These are phyloP conservation scores for Biscogniauxia sp. DNA, from an alignment of 2,329 filamentous ascomycete species.

Conservation along the genomic window DNA sequence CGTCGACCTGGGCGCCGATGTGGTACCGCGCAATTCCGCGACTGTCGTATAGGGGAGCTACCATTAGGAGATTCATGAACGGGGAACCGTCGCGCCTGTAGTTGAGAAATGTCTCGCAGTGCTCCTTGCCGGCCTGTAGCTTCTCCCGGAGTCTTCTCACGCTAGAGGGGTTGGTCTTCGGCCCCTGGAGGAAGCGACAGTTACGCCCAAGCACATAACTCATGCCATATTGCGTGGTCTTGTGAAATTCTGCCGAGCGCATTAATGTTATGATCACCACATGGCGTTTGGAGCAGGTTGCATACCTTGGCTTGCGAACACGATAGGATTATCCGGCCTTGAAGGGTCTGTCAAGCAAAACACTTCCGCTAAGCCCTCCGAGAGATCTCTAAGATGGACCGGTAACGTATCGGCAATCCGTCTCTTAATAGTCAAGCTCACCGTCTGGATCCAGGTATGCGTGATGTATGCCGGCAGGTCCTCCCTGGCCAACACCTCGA, in stretches of 20 bases:
- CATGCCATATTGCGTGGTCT: constrained; percentile 73
- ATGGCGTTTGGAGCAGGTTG: neutral
- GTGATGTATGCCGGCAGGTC: constrained; percentile 72
- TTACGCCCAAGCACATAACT: constrained; percentile 72
- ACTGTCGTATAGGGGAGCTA: constrained; percentile 68
- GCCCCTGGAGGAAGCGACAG: constrained; percentile 76
- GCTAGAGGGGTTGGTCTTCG: constrained; percentile 63
- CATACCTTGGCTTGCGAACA: constrained; percentile 71
- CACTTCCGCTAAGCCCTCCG: constrained; percentile 72
- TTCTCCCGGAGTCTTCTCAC: constrained; percentile 61
- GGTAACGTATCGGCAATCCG: constrained; percentile 67
- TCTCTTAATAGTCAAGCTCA: constrained; percentile 66
- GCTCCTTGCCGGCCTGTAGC: constrained; percentile 61
- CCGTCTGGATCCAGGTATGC: constrained; percentile 65
- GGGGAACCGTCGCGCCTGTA: constrained; percentile 75
- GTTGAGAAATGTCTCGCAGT: constrained; percentile 73
- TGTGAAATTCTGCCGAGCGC: constrained; percentile 59
- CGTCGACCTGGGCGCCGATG: constrained; percentile 70
- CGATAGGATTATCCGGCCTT: constrained; percentile 70
- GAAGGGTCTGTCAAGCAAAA: constrained; percentile 77
- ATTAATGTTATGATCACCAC: constrained; percentile 9
- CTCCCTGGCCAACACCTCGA: constrained; percentile 62
- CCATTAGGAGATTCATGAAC: constrained; percentile 75
- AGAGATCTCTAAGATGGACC: constrained; percentile 62
- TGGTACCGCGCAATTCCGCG: constrained; percentile 64